phyloP scores from a whole-genome alignment of 78 protist genomes.

The Dictyostelium intermedium region DNA sequence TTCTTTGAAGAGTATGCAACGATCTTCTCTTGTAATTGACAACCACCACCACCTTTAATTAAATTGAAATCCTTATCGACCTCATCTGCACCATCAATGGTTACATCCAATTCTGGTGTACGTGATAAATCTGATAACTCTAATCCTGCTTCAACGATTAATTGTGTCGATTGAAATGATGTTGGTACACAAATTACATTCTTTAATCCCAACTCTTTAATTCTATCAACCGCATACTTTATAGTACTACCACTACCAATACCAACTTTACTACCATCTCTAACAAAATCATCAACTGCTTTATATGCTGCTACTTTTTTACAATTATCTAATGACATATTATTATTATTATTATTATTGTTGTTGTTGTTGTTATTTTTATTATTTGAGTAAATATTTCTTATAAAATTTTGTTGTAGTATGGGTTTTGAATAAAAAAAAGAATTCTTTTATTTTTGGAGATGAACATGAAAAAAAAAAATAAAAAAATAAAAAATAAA shows the following conservation, averaged over 20 bases:
- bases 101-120: conserved; percentile 82
- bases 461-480: background rate
- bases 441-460: background rate
- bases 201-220: conserved; percentile 35
- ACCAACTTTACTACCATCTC: conserved; percentile 81
- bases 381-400: no score
- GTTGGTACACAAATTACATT: conserved; percentile 88
- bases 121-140: conserved; percentile 63
- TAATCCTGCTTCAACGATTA: conserved; percentile 65
- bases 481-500: background rate
- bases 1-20: conserved; percentile 75
- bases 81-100: conserved; percentile 94
- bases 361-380: no score
- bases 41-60: conserved; percentile 88
- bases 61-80: conserved; percentile 70
- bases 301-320: conserved; percentile 80
- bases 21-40: conserved; percentile 87
- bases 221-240: conserved; percentile 88
- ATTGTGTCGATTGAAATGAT: conserved; percentile 87
- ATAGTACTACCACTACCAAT: conserved; percentile 92
- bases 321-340: conserved; percentile 55
- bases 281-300: conserved; percentile 83
- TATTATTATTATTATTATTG: background rate
- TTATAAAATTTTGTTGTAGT: background rate
- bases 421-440: background rate